Base-by-base conservation (phyloP, 2,329 filamentous ascomycete genomes). In the Plectosphaerella sp. region DNA sequence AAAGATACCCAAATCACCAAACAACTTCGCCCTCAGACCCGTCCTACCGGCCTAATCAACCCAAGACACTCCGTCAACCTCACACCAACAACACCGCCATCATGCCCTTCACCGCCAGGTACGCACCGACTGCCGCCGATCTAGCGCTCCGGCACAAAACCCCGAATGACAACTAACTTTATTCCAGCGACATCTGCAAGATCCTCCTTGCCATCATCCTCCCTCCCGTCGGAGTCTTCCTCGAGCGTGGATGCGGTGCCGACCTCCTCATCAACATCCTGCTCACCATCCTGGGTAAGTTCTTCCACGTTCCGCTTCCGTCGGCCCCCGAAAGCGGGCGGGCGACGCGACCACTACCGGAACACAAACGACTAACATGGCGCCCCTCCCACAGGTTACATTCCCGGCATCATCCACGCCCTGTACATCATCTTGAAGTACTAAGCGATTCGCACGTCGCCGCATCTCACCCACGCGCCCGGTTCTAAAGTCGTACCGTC, bases 351-450 rank as follows among this genome's bases (percentile, higher is more conserved):
- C 28, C 28, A 33, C 28, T 33, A 33, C 28, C 28, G 8, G 28
- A 33, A 10, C 28, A 33, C 28, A 33, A 12, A 33, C 15, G 20
- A 22, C 47, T 57, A 54, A 57, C 36, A 41, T 48, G 70, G 22
- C 22, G 22, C 22, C 67, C 43, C 11, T n/a, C 11, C 2, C 22
- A 61, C 49, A 77, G 75, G 75, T 66, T 79, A 79, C 68, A 80
- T 92, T 64, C 88, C 87, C 59, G 89, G 91, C 72, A 92, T 96
- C 76, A 90, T 96, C 71, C 91, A 96, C 78, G 91, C 91, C 57
- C 75, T 96, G 77, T 96, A 94, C 81, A 92, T 96, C 66, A 94
- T 96, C 62, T 79, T 94, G 64, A 94, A 93, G 75, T 93, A 91
- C 70, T 95, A 90, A 60, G 52, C 46, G 49, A 6, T 35, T 45